Base-by-base conservation (phyloP, 2,329 filamentous ascomycete genomes). In the Teratosphaeriaceae sp. region DNA sequence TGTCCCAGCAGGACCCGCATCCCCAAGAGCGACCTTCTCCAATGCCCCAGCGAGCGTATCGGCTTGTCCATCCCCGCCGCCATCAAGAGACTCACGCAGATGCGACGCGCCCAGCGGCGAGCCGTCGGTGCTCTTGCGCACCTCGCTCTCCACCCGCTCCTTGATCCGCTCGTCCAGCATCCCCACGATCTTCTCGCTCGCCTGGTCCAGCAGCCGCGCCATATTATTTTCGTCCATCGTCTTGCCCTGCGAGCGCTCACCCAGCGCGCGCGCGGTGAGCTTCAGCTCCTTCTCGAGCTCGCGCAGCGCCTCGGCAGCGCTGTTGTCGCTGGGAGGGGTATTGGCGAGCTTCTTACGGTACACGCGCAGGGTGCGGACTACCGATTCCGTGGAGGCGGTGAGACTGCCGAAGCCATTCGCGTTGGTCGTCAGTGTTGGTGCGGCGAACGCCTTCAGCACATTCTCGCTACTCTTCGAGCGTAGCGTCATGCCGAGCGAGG, bases 121-220 rank as follows among this genome's bases (percentile, higher is more conserved):
- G n/a, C 23, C 24, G 12, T 37, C 40, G 3, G 9, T 31, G 19
- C 48, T 50, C 26, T 24, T 37, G 20, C 43, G 39, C 12, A 52
- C 53, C 31, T 62, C 58, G 29, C 59, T 50, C 15, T 65, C 64
- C 13, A 69, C 60, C 11, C 60, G 63, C 21, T 60, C 65, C 19
- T 63, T 62, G 33, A 88, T 71, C 60, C 84, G 85, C 61, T 87
- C 80, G 50, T 88, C 84, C 34, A 89, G 71, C 63, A 88, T 72
- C 35, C 72, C 78, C 5, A 87, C 78, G 37, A 89, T 67, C 46
- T 80, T 74, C 56, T 87, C 82, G 2, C 82, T 85, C 56, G 88
- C 88, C 63, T 86, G 79, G 52, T 88, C 85, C 6, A 89, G 67
- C 34, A 88, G 65, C 38, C 80, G 81, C 30, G 62, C 58, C 59